Base-by-base conservation (phyloP, 176 grass and related monocot genomes). In the Tillandsia leiboldiana region DNA sequence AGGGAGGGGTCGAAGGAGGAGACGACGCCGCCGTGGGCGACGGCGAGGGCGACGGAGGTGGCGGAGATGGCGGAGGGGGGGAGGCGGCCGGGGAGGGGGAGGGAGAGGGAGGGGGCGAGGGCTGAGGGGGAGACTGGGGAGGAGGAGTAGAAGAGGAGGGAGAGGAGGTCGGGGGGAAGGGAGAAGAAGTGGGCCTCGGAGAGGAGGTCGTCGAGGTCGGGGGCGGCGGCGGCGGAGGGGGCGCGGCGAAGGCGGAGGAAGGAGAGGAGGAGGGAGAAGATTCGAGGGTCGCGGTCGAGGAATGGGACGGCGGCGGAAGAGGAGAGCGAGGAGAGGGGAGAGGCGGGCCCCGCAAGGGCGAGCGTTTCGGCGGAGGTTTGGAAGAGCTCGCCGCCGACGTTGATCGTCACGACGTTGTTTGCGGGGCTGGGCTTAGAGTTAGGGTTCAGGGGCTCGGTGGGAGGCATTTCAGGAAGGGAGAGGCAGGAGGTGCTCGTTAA, bases 301-400 rank as follows among this genome's bases (percentile, higher is more conserved):
- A 92, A 84, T 65, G 90, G 77, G 89, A 97, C 87, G 79, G 84
- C 80, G 1, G 80, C 78, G 23, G 72, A 65, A 10, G 70, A 12
- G 72, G 78, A 42, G 33, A 42, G 33, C 33, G 92, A 80, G 51
- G 82, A 52, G 48, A 97, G 86, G 0, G 72, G 68, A 26, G 94
- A 97, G 67, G 81, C 75, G 11, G 83, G 68, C 0, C 86, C 88
- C 1, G 88, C 78, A 58, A 80, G 78, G 62, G 89, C 82, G 51
- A 90, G 94, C 11, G 94, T 97, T 51, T 70, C 59, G 7, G 22
- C 20, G 18, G 89, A 90, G 61, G 89, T 90, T 59, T 87, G 86
- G 84, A 97, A 97, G 74, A 90, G 68, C 48, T 91, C 81, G 26
- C 84, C 89, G 75, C 86, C 89, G 70, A 97, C 73, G 79, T 90